Conservation (phyloP, 345 rosid genomes). For the Triadica sebifera region DNA sequence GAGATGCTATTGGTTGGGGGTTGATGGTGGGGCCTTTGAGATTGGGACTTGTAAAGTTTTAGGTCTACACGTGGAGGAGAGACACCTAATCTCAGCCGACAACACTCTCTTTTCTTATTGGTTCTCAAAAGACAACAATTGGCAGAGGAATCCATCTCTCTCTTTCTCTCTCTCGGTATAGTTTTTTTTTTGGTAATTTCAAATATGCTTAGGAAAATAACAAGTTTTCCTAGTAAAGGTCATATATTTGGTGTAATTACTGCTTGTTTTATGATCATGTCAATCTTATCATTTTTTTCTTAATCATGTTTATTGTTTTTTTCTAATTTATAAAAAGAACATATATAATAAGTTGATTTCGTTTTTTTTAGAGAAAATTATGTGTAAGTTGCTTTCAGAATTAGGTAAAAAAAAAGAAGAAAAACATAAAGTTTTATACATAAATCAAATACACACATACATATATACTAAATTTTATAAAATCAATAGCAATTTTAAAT, state of each 20-base stretch:
- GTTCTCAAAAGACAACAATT: slow-evolving; percentile 28
- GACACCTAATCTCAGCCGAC: slow-evolving; percentile 6
- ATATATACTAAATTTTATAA: too few species aligned
- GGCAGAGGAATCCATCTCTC: slow-evolving; percentile 32
- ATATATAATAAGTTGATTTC: too few species aligned
- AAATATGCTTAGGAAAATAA: not conserved
- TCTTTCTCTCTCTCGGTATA: not conserved
- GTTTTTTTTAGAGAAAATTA: too few species aligned
- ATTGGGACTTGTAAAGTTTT: slow-evolving; percentile 24
- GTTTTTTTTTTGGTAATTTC: not conserved
- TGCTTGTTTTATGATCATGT: not conserved
- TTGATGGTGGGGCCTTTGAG: not conserved
- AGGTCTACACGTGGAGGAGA: slow-evolving; percentile 33
- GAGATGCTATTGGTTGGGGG: slow-evolving; percentile 37
- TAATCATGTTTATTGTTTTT: not conserved
- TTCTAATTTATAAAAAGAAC: not conserved
- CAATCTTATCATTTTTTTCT: not conserved
- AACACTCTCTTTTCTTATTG: slow-evolving; percentile 24
- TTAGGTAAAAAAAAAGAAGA: too few species aligned
- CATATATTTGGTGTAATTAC: not conserved
- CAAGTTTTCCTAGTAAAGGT: slow-evolving; percentile 5
- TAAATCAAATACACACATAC: too few species aligned
- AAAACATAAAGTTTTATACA: too few species aligned
- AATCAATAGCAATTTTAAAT: too few species aligned
- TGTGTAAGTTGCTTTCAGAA: too few species aligned